Percentiles rank a stretch among this genome's conserved stretches.
Evolutionary conservation across 495 filamentous ascomycete species (phyloP).

Genomic region (Penicillium crystallinum): DNA sequence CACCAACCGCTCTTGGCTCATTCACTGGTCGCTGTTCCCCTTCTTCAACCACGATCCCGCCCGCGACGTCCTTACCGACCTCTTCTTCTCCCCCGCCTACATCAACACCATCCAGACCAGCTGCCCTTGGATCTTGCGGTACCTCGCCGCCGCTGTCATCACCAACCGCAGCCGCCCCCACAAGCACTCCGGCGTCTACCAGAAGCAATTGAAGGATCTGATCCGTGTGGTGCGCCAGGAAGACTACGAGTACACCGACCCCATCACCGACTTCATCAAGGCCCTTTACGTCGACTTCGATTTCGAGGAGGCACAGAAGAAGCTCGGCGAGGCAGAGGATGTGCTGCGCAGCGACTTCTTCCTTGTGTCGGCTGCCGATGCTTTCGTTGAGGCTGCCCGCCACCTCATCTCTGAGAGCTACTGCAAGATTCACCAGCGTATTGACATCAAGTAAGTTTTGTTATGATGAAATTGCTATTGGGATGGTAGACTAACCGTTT

Average conservation of each 20-base stretch:
- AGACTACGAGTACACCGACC: conserved; percentile 93
- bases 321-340: conserved; percentile 84
- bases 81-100: conserved; percentile 92
- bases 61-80: conserved; percentile 82
- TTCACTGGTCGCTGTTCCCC: conserved; percentile 98
- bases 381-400: conserved; percentile 88
- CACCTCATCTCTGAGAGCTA: conserved; percentile 97
- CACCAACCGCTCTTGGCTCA: conserved; percentile 89
- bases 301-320: conserved; percentile 95
- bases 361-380: conserved; percentile 75
- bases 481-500: conserved; percentile 3
- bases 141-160: conserved; percentile 91
- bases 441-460: conserved; percentile 76
- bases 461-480: neutral
- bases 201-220: conserved; percentile 97
- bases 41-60: conserved; percentile 97
- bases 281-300: conserved; percentile 97
- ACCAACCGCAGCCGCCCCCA: conserved; percentile 81
- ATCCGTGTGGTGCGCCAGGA: conserved; percentile 93
- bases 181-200: conserved; percentile 76
- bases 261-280: conserved; percentile 92
- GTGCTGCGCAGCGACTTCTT: conserved; percentile 94
- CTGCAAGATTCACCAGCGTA: conserved; percentile 99
- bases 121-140: conserved; percentile 95
- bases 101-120: conserved; percentile 99